Evolutionary conservation across 1,284 basidiomycete species (phyloP).

Genomic region (Schizophyllum commune): DNA sequence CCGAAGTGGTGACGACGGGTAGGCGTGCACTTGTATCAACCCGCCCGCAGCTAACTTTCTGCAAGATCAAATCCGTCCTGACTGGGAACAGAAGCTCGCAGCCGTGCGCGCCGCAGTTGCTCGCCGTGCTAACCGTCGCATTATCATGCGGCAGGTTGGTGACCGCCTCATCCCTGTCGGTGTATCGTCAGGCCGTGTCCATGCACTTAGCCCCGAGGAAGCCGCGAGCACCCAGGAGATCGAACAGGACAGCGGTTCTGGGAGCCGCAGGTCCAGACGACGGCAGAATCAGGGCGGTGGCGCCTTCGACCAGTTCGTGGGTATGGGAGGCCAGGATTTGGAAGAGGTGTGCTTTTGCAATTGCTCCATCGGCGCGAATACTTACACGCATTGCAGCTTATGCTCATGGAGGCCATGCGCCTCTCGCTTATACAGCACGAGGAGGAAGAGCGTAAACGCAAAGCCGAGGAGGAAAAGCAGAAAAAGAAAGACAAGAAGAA

Average conservation of each 20-base stretch:
- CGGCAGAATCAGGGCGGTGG: conserved; percentile 48
- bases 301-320: conserved; percentile 55
- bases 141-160: conserved; percentile 98
- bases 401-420: conserved; percentile 99
- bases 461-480: conserved; percentile 46
- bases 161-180: conserved; percentile 96
- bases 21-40: conserved; percentile 17
- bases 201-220: conserved; percentile 53
- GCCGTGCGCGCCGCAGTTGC: conserved; percentile 83
- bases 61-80: conserved; percentile 85
- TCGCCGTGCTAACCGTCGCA: conserved; percentile 87
- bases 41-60: conserved; percentile 9
- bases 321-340: conserved; percentile 71
- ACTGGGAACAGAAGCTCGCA: conserved; percentile 92
- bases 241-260: conserved; percentile 26
- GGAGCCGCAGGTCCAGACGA: conserved; percentile 50
- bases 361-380: background rate
- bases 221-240: conserved; percentile 33
- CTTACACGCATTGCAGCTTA: conserved; percentile 49
- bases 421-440: conserved; percentile 90
- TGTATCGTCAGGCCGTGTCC: conserved; percentile 77
- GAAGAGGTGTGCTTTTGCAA: conserved; percentile 64
- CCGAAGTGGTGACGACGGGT: conserved; percentile 90
- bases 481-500: conserved; percentile 15
- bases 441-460: conserved; percentile 65